Evolutionary conservation across 2,329 filamentous ascomycete species (phyloP).

Genomic region (Stagonosporopsis vannaccii): DNA sequence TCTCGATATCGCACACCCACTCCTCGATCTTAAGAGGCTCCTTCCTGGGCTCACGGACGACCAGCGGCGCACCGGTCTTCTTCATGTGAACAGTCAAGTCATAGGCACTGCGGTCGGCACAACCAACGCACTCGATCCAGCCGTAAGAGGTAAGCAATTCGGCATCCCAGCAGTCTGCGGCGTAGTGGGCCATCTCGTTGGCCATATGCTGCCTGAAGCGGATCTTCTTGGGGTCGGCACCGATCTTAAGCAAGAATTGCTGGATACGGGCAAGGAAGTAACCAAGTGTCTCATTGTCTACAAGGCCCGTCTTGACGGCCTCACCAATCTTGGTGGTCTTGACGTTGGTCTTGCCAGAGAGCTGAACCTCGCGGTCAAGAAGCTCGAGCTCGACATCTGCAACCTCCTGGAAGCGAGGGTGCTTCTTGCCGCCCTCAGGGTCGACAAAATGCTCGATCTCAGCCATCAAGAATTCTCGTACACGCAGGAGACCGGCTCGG

Average conservation of each 20-base stretch:
- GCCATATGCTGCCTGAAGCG: constrained; percentile 98
- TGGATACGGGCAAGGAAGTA: constrained; percentile 97
- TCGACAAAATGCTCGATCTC: constrained; percentile 99
- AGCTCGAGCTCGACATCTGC: constrained; percentile 83
- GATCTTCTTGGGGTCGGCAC: constrained; percentile 85
- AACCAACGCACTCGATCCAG: constrained; percentile 98
- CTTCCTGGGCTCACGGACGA: constrained; percentile 82
- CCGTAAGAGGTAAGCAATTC: constrained; percentile 90
- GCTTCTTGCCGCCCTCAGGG: constrained; percentile 92
- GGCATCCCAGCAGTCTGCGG: constrained; percentile 96
- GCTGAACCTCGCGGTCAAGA: constrained; percentile 83
- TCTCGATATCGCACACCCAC: constrained; percentile 86
- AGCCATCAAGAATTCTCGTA: constrained; percentile 98
- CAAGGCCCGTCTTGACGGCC: constrained; percentile 80
- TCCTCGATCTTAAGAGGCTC: constrained; percentile 83
- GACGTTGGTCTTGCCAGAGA: constrained; percentile 81
- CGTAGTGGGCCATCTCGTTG: constrained; percentile 92
- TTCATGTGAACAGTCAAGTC: constrained; percentile 92
- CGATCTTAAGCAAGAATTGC: constrained; percentile 86
- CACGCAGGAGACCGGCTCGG: constrained; percentile 85
- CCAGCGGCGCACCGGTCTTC: constrained; percentile 84
- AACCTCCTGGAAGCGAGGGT: constrained; percentile 84
- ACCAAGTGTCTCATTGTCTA: constrained; percentile 97
- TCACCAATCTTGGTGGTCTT: constrained; percentile 80
- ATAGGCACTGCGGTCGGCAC: constrained; percentile 93